Conservation (phyloP, 352 stramenopile genomes). For the Globisporangium spinosum region DNA sequence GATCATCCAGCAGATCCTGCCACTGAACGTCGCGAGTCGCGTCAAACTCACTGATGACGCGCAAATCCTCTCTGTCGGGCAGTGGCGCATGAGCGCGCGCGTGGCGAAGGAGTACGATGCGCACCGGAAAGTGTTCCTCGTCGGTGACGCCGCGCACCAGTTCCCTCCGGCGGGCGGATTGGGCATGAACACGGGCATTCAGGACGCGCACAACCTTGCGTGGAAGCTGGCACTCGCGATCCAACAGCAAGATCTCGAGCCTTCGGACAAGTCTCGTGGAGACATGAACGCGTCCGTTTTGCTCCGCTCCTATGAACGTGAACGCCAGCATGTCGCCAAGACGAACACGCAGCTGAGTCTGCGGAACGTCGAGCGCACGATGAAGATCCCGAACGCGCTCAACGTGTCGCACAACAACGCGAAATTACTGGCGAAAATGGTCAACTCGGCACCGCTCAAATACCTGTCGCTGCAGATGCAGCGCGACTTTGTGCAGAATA, state of each 20-base stretch:
- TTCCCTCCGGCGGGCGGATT: slow-evolving; percentile 91
- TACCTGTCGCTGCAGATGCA: slow-evolving; percentile 48
- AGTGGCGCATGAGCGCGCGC: slow-evolving; percentile 92
- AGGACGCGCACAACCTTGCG: slow-evolving; percentile 90
- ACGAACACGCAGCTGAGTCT: slow-evolving; percentile 80
- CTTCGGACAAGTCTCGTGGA: background rate
- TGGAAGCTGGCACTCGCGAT: slow-evolving; percentile 88
- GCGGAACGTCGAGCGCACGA: slow-evolving; percentile 81
- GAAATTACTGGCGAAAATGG: slow-evolving; percentile 44
- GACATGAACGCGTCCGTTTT: slow-evolving; percentile 27
- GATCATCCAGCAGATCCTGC: slow-evolving; percentile 50
- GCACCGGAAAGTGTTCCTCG: slow-evolving; percentile 76
- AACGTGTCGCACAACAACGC: slow-evolving; percentile 82
- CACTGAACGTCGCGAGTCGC: slow-evolving; percentile 10
- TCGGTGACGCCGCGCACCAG: slow-evolving; percentile 90
- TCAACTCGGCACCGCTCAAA: slow-evolving; percentile 67
- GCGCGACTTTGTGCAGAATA: slow-evolving; percentile 55
- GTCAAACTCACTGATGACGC: slow-evolving; percentile 43
- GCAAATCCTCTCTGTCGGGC: slow-evolving; percentile 75
- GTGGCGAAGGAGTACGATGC: slow-evolving; percentile 87
- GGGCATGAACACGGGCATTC: slow-evolving; percentile 92
- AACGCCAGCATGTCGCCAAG: slow-evolving; percentile 72
- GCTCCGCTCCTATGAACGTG: slow-evolving; percentile 77
- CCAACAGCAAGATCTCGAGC: slow-evolving; percentile 23
- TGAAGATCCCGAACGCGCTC: slow-evolving; percentile 77